A percentile compares a stretch with the other conserved stretches of the same genome.
Conservation (phyloP, 176 grass and related monocot genomes). For the Rhynchospora tenuis region DNA sequence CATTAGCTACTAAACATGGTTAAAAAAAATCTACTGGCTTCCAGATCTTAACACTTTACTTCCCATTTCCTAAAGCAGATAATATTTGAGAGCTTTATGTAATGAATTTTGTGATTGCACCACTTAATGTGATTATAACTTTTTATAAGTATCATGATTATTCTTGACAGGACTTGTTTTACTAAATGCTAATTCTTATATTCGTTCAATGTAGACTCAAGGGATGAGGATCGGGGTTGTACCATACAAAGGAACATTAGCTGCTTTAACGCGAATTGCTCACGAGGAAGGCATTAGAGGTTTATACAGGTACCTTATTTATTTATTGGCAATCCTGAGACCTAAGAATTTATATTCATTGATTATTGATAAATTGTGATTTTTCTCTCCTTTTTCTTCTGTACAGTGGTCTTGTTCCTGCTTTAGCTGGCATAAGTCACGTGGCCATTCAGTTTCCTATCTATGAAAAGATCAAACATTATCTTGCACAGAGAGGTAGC, state of each 20-base stretch:
- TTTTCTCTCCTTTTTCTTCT: not conserved
- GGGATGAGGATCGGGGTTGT: slow-evolving; percentile 45
- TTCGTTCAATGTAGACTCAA: slow-evolving; percentile 59
- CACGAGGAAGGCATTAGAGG: slow-evolving; percentile 88
- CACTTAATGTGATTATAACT: not conserved
- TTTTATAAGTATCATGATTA: not conserved
- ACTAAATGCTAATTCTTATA: not conserved
- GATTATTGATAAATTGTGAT: not conserved
- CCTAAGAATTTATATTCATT: not conserved
- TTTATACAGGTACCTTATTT: slow-evolving; percentile 58
- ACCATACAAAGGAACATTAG: slow-evolving; percentile 69
- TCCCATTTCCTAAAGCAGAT: not conserved
- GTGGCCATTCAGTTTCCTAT: slow-evolving; percentile 96
- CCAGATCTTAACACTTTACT: not conserved
- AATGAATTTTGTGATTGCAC: not conserved
- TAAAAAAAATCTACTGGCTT: not conserved
- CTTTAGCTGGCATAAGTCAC: slow-evolving; percentile 91
- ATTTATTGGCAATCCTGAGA: not conserved
- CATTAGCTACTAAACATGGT: not conserved
- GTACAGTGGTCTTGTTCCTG: slow-evolving; percentile 77
- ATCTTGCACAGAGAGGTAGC: slow-evolving; percentile 83
- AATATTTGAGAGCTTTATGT: not conserved
- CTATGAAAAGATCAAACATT: slow-evolving; percentile 89
- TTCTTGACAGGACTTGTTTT: not conserved
- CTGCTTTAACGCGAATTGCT: slow-evolving; percentile 72